Conservation (phyloP, 257 asterid genomes). For the Orobanche coerulescens region DNA sequence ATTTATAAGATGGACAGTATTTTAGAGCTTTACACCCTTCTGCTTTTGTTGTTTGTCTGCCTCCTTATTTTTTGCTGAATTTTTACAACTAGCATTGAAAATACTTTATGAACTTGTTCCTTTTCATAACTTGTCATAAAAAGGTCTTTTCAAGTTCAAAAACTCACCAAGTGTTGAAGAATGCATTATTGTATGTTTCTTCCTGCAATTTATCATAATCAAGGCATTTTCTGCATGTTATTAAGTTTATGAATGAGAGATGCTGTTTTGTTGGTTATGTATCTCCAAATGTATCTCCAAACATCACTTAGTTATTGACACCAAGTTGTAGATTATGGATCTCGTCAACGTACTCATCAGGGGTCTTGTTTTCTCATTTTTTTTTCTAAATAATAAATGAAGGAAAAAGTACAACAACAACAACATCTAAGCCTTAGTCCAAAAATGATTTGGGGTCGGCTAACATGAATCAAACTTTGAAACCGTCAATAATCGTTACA, state of each 20-base stretch:
- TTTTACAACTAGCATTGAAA: background rate
- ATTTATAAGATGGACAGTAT: conserved; percentile 13
- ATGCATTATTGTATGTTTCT: background rate
- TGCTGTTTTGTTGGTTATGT: background rate
- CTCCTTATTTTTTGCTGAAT: conserved; percentile 2
- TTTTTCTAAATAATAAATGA: background rate
- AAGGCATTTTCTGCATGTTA: background rate
- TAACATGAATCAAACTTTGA: too few relatives aligned
- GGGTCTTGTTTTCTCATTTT: background rate
- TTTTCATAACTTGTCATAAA: background rate
- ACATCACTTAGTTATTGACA: background rate
- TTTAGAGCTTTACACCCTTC: conserved; percentile 9
- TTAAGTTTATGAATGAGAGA: background rate
- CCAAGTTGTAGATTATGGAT: background rate
- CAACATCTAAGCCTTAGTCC: too few relatives aligned
- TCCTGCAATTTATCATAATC: conserved; percentile 13
- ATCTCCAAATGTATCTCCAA: background rate
- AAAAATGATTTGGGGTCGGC: too few relatives aligned
- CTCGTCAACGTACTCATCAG: background rate
- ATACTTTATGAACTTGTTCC: background rate
- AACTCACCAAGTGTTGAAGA: conserved; percentile 2
- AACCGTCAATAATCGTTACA: too few relatives aligned
- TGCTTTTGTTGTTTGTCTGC: conserved; percentile 6
- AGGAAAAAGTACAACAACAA: too few relatives aligned
- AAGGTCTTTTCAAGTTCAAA: background rate